phyloP scores from a whole-genome alignment of 768 basidiomycete species.

The Postia placenta region DNA sequence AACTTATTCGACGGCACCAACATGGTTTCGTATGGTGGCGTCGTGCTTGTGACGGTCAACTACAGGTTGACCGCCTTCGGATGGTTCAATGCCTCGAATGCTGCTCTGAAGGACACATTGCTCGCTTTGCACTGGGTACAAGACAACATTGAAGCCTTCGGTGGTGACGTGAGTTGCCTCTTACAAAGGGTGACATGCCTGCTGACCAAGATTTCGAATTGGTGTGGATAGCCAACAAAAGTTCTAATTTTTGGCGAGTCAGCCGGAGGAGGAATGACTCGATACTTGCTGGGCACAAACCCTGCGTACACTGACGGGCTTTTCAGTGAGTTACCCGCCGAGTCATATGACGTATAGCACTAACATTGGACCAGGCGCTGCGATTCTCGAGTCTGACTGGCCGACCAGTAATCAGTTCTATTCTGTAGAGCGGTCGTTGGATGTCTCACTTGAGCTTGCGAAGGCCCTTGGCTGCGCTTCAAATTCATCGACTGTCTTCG shows the following conservation, averaged over 20 bases:
- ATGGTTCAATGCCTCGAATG: slow-evolving; percentile 9
- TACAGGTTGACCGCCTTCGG: slow-evolving; percentile 4
- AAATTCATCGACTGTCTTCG: slow-evolving; percentile 1
- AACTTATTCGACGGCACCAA: slow-evolving; percentile 6
- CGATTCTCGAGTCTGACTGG: slow-evolving; percentile 8
- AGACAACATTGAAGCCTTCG: slow-evolving; percentile 6
- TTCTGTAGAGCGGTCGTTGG: slow-evolving; percentile 1
- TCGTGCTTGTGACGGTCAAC: slow-evolving; percentile 5
- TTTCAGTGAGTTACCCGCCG: slow-evolving; percentile 2
- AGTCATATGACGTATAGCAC: neutral
- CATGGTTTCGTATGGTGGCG: slow-evolving; percentile 5
- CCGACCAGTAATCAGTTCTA: slow-evolving; percentile 5
- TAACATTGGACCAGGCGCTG: neutral
- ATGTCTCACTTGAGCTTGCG: slow-evolving; percentile 1
- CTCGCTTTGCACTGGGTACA: slow-evolving; percentile 6
- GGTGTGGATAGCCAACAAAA: neutral
- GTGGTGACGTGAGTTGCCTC: slow-evolving; percentile 3
- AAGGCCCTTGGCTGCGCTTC: slow-evolving; percentile 5
- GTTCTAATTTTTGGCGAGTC: slow-evolving; percentile 6
- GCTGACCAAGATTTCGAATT: too few species aligned
- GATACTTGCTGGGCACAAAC: slow-evolving; percentile 3
- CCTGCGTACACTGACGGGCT: slow-evolving; percentile 4
- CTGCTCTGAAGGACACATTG: slow-evolving; percentile 2
- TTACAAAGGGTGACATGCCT: too few species aligned
- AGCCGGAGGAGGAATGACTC: slow-evolving; percentile 3